phyloP scores from a whole-genome alignment of 306 rosid genomes.

The Quercus aquifolioides region DNA sequence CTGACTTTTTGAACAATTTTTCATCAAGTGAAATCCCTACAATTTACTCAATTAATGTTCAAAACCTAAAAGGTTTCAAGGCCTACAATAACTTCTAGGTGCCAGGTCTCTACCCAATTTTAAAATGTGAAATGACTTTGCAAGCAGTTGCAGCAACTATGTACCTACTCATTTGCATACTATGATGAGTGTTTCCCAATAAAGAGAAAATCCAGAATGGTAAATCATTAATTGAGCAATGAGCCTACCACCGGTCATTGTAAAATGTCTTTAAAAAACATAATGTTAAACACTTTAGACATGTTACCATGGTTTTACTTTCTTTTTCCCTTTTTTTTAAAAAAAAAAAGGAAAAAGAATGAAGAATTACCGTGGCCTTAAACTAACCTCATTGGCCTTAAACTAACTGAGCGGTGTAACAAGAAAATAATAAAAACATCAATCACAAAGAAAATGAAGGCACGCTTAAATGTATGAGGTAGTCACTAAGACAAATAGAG shows the following conservation, averaged over 20 bases:
- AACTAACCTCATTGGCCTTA: too few relatives aligned
- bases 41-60: neutral
- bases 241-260: constrained; percentile 3
- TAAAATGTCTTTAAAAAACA: neutral
- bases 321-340: too few relatives aligned
- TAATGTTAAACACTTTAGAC: constrained; percentile 1
- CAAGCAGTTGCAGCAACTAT: neutral
- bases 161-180: neutral
- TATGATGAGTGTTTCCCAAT: neutral
- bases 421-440: too few relatives aligned
- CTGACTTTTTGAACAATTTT: neutral
- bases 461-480: too few relatives aligned
- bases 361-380: constrained; percentile 59
- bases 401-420: too few relatives aligned
- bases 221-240: constrained; percentile 13
- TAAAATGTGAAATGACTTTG: neutral
- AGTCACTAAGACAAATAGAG: too few relatives aligned
- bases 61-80: neutral
- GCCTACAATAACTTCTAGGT: neutral
- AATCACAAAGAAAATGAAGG: too few relatives aligned
- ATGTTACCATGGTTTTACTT: too few relatives aligned
- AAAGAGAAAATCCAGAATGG: constrained; percentile 22
- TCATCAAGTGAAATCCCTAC: neutral
- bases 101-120: neutral
- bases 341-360: too few relatives aligned